Evolutionary conservation across 1,139 yeast species (phyloP).

Genomic region (Blastobotrys persicus): DNA sequence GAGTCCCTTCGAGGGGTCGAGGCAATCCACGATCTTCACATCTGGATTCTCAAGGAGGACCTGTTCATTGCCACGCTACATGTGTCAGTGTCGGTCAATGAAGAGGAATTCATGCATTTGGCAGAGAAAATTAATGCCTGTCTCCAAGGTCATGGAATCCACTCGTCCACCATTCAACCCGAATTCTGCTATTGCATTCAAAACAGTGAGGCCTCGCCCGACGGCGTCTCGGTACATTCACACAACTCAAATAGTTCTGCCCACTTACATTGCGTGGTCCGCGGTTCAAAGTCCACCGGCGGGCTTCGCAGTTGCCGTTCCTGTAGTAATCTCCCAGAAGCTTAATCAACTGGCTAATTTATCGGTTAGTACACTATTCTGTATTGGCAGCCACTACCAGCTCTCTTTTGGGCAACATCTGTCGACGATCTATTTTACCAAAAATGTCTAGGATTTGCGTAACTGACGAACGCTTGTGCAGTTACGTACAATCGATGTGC

Average conservation of each 20-base stretch:
- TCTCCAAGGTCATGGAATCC: conserved; percentile 81
- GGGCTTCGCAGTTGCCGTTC: conserved; percentile 13
- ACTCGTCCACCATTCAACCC: conserved; percentile 94
- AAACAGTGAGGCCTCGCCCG: conserved; percentile 8
- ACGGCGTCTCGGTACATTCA: conserved; percentile 10
- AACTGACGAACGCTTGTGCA: too few species aligned
- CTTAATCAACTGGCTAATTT: neutral
- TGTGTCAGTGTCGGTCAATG: conserved; percentile 63
- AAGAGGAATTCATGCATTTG: conserved; percentile 65
- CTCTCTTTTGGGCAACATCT: too few species aligned
- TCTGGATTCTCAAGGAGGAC: conserved; percentile 93
- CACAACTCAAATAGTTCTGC: conserved; percentile 4
- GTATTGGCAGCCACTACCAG: too few species aligned
- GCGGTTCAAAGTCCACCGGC: conserved; percentile 17
- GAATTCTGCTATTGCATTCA: conserved; percentile 47
- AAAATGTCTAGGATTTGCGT: too few species aligned
- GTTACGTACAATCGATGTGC: too few species aligned
- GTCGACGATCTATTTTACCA: too few species aligned
- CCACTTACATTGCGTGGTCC: conserved; percentile 12
- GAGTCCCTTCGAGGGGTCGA: conserved; percentile 64
- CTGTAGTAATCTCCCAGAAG: conserved; percentile 3
- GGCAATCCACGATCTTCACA: conserved; percentile 91
- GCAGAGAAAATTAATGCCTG: conserved; percentile 77
- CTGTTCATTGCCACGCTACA: conserved; percentile 87
- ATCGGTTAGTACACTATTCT: too few species aligned